Evolutionary conservation across 225 moss, liverwort and hornwort species (phyloP).

Genomic region (Antitrichia curtipendula): DNA sequence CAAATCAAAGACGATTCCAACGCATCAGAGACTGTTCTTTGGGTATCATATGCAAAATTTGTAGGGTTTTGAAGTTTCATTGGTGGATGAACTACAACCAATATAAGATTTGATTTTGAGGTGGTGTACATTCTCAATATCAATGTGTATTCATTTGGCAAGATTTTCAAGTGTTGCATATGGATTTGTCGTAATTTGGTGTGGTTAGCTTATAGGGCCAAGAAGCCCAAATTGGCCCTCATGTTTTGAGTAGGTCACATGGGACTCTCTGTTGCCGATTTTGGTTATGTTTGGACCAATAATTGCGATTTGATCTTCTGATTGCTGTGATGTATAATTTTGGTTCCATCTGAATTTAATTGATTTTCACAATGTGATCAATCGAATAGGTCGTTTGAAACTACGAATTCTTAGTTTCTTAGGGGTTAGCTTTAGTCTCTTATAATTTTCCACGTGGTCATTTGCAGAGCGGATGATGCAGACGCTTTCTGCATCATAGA

Average conservation of each 20-base stretch:
- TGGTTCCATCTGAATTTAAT: background rate
- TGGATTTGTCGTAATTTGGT: background rate
- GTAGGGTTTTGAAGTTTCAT: background rate
- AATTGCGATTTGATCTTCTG: background rate
- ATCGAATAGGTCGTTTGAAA: background rate
- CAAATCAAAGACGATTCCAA: background rate
- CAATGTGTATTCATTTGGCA: background rate
- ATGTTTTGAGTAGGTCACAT: background rate
- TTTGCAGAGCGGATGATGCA: slow-evolving; percentile 29
- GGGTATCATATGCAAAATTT: background rate
- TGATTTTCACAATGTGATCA: background rate
- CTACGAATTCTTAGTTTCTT: background rate
- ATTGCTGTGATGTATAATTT: background rate
- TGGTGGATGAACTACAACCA: background rate
- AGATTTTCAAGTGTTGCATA: background rate
- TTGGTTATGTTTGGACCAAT: background rate
- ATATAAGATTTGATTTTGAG: background rate
- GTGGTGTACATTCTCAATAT: background rate
- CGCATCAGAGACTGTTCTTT: background rate
- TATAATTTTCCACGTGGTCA: background rate
- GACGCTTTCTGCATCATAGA: slow-evolving; percentile 90
- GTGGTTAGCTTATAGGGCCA: too few relatives aligned
- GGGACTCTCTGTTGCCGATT: background rate
- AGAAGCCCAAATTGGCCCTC: background rate
- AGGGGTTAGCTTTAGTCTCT: background rate